Evolutionary conservation across 2,329 filamentous ascomycete species (phyloP).

Genomic region (Paramyrothecium roridum): DNA sequence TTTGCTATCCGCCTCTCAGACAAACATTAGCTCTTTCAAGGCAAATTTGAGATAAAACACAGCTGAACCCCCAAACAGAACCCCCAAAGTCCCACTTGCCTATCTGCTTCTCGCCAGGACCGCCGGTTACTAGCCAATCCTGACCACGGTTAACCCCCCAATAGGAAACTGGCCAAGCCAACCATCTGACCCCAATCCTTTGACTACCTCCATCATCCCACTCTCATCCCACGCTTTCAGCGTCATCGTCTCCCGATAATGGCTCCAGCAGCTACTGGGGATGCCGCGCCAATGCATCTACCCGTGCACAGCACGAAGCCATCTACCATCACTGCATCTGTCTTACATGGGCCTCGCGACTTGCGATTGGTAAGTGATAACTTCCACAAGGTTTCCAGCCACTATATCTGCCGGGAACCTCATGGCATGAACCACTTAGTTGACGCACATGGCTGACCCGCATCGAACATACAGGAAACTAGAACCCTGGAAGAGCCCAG

Average conservation of each 20-base stretch:
- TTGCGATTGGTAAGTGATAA: constrained; percentile 49
- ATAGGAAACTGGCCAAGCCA: constrained; percentile 28
- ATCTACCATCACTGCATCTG: constrained; percentile 48
- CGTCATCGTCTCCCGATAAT: constrained; percentile 27
- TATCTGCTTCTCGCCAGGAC: constrained; percentile 1
- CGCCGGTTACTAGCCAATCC: constrained; percentile 23
- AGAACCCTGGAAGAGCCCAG: constrained; percentile 44
- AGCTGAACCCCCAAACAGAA: constrained; percentile 19
- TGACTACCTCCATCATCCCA: constrained; percentile 30
- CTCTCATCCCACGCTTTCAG: constrained; percentile 60
- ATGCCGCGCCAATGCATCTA: constrained; percentile 40
- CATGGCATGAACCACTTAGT: too few relatives aligned
- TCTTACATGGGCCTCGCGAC: constrained; percentile 55
- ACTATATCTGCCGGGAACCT: not conserved
- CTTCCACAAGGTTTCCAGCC: constrained; percentile 4
- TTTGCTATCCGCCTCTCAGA: constrained; percentile 11
- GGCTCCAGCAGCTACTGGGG: constrained; percentile 47
- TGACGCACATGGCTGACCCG: constrained; percentile 7
- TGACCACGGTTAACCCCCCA: constrained; percentile 17
- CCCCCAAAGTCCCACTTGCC: constrained; percentile 17
- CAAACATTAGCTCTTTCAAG: constrained; percentile 5
- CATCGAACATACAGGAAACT: constrained; percentile 38
- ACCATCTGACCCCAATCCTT: constrained; percentile 17
- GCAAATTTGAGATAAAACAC: constrained; percentile 9
- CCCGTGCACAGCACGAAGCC: constrained; percentile 36